Conservation (phyloP, 169 alveolate genomes). For the Theileria sp. region DNA sequence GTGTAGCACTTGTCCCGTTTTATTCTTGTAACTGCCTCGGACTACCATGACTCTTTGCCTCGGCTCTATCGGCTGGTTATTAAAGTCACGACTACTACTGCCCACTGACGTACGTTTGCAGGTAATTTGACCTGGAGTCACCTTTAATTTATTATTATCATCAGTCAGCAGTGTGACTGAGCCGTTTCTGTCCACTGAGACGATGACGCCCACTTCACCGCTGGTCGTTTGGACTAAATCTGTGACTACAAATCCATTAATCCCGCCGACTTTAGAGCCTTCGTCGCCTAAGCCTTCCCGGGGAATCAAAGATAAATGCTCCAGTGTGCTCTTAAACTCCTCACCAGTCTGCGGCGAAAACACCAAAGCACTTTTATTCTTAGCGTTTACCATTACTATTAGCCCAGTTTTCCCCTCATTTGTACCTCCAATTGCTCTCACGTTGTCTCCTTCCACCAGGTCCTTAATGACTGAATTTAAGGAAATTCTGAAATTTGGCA, state of each 20-base stretch:
- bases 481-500: constrained; percentile 70
- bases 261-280: constrained; percentile 52
- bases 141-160: constrained; percentile 36
- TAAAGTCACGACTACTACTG: constrained; percentile 68
- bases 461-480: constrained; percentile 69
- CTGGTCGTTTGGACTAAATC: constrained; percentile 77
- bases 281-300: constrained; percentile 66
- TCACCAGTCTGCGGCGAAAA: constrained; percentile 75
- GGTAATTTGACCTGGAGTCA: constrained; percentile 62
- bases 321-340: constrained; percentile 69
- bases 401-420: constrained; percentile 82
- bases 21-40: constrained; percentile 67
- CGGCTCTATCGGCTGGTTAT: constrained; percentile 61
- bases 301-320: constrained; percentile 58
- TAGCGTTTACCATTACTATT: constrained; percentile 70
- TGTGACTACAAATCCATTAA: constrained; percentile 79
- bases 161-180: constrained; percentile 69
- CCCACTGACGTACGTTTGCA: constrained; percentile 73
- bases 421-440: constrained; percentile 77
- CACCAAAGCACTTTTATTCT: constrained; percentile 69
- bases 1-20: constrained; percentile 68
- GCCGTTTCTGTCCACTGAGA: constrained; percentile 73
- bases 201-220: constrained; percentile 81
- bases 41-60: constrained; percentile 65
- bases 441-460: constrained; percentile 82